Percentiles rank a stretch among this genome's conserved stretches.
Conservation (phyloP, 371 early-diverging fungal genomes). For the Mortierella sp. region DNA sequence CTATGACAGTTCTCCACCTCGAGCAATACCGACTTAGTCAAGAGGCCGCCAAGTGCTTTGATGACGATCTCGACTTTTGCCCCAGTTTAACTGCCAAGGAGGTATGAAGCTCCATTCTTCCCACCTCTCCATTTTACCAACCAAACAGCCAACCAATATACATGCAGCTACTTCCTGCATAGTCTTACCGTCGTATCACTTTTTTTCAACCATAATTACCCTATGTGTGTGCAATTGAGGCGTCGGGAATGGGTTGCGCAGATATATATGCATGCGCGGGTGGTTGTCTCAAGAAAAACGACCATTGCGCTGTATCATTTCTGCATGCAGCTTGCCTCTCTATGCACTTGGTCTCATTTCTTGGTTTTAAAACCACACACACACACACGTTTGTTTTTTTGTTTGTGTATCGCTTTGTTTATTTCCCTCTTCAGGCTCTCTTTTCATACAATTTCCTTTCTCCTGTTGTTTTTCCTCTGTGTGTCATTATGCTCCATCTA, state of each 20-base stretch:
- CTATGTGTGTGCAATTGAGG: background rate
- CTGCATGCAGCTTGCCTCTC: background rate
- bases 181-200: too few relatives aligned
- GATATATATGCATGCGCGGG: background rate
- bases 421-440: background rate
- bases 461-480: constrained; percentile 7
- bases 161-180: background rate
- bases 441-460: background rate
- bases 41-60: constrained; percentile 48
- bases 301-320: too few relatives aligned
- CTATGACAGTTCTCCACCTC: constrained; percentile 30
- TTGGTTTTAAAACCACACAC: background rate
- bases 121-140: background rate
- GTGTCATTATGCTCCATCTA: background rate
- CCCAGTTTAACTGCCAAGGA: constrained; percentile 53
- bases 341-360: constrained; percentile 1
- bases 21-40: constrained; percentile 44
- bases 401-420: background rate
- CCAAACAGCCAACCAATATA: background rate
- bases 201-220: too few relatives aligned
- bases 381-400: constrained; percentile 1
- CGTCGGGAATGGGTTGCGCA: background rate
- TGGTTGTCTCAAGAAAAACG: background rate
- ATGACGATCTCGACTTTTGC: constrained; percentile 56
- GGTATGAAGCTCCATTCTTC: constrained; percentile 17